Evolutionary conservation across 2,329 filamentous ascomycete species (phyloP).

Genomic region (Colletotrichum nymphaeae): DNA sequence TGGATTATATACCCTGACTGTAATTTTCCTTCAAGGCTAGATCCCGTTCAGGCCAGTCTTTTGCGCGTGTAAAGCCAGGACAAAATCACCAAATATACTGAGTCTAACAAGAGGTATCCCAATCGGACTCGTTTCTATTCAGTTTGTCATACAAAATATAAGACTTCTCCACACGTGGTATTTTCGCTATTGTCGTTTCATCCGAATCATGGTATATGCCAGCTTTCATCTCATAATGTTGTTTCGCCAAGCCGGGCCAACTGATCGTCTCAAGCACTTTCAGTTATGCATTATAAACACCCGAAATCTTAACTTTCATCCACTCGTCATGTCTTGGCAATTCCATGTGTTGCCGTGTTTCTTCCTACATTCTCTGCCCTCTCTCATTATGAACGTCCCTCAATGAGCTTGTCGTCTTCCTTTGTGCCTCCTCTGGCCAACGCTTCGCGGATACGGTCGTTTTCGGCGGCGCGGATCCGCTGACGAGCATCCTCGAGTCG

Average conservation of each 20-base stretch:
- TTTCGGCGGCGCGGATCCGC: constrained; percentile 68
- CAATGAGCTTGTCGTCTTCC: constrained; percentile 55
- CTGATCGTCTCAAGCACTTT: constrained; percentile 25
- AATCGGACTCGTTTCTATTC: background rate
- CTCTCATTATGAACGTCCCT: constrained; percentile 40
- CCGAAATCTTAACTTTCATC: background rate
- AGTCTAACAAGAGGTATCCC: too few relatives aligned
- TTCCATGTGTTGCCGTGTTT: background rate
- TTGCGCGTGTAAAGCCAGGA: too few relatives aligned
- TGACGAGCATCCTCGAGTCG: constrained; percentile 74
- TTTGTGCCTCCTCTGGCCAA: constrained; percentile 57
- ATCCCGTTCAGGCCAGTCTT: too few relatives aligned
- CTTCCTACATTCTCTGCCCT: too few relatives aligned
- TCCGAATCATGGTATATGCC: constrained; percentile 12
- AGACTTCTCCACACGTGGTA: background rate
- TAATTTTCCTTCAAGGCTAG: background rate
- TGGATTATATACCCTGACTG: background rate
- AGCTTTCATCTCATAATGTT: constrained; percentile 23
- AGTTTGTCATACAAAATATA: background rate
- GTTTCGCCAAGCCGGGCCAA: constrained; percentile 13
- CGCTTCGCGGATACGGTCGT: constrained; percentile 65
- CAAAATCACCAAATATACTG: too few relatives aligned
- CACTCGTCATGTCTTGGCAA: constrained; percentile 9
- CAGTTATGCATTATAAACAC: background rate
- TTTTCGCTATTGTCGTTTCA: constrained; percentile 13